Evolutionary conservation across 805 yeast genomes (phyloP).

Genomic region (Kuraishia borneana): DNA sequence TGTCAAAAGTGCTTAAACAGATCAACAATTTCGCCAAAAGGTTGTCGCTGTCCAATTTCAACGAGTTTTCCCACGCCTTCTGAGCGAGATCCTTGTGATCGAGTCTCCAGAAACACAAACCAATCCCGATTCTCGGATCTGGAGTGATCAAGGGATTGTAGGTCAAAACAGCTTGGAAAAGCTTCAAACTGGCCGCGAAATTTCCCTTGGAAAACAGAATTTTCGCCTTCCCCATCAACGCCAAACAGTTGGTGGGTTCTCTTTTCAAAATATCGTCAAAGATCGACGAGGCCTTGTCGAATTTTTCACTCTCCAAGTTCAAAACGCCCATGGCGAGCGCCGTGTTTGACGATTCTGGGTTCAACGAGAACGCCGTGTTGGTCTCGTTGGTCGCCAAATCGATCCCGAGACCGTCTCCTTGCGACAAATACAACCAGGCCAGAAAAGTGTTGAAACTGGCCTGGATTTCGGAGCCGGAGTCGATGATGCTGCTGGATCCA

Average conservation of each 20-base stretch:
- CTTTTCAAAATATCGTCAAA: conserved; percentile 49
- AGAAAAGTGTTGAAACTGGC: conserved; percentile 47
- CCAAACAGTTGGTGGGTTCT: conserved; percentile 58
- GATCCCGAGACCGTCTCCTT: conserved; percentile 11
- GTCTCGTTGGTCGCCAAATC: conserved; percentile 17
- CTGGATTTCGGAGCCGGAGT: conserved; percentile 28
- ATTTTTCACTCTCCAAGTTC: conserved; percentile 54
- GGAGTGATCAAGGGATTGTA: conserved; percentile 73
- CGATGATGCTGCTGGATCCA: conserved; percentile 18
- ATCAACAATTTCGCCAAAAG: conserved; percentile 54
- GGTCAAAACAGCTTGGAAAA: conserved; percentile 74
- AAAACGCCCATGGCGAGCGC: conserved; percentile 58
- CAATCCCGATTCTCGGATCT: conserved; percentile 91
- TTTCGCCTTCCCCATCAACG: conserved; percentile 78
- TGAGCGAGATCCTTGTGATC: conserved; percentile 70
- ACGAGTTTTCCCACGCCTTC: conserved; percentile 72
- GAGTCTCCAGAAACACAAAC: conserved; percentile 85
- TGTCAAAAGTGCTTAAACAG: conserved; percentile 58
- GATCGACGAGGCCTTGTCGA: conserved; percentile 60
- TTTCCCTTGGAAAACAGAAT: conserved; percentile 62
- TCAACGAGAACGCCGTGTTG: conserved; percentile 36
- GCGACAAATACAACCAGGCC: conserved; percentile 61
- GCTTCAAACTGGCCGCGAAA: conserved; percentile 60
- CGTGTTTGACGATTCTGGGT: conserved; percentile 33
- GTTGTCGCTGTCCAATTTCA: conserved; percentile 51